Evolutionary conservation across 1,284 basidiomycete species (phyloP).

Genomic region (Trichosporon faecale): DNA sequence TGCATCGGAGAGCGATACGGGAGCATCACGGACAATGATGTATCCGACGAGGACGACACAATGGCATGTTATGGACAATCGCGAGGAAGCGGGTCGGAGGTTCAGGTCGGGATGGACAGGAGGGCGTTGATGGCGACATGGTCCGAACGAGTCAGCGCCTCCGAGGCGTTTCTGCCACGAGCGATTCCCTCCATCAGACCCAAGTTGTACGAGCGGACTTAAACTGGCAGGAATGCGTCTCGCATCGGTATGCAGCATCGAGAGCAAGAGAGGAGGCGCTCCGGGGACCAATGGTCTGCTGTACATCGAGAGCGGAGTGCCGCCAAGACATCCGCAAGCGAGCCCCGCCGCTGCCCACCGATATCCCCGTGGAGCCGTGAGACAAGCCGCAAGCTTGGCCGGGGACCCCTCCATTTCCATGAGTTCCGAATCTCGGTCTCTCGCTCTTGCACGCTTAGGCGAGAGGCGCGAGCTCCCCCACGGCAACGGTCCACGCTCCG

Average conservation of each 20-base stretch:
- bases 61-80: not conserved
- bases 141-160: not conserved
- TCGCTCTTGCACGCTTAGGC: not conserved
- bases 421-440: not conserved
- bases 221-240: not conserved
- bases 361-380: not conserved
- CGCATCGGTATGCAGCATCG: not conserved
- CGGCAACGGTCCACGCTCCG: not conserved
- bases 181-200: not conserved
- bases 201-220: not conserved
- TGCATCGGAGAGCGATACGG: not conserved
- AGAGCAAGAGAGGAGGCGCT: not conserved
- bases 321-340: not conserved
- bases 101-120: not conserved
- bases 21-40: not conserved
- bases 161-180: not conserved
- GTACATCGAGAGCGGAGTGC: not conserved
- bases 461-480: not conserved
- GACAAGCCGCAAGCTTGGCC: not conserved
- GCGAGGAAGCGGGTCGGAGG: not conserved
- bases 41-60: not conserved
- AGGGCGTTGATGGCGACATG: not conserved
- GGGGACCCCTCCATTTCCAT: not conserved
- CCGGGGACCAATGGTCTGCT: not conserved
- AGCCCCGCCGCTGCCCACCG: not conserved